Conservation (phyloP, 441 rosid genomes). For the Metrosideros polymorpha region DNA sequence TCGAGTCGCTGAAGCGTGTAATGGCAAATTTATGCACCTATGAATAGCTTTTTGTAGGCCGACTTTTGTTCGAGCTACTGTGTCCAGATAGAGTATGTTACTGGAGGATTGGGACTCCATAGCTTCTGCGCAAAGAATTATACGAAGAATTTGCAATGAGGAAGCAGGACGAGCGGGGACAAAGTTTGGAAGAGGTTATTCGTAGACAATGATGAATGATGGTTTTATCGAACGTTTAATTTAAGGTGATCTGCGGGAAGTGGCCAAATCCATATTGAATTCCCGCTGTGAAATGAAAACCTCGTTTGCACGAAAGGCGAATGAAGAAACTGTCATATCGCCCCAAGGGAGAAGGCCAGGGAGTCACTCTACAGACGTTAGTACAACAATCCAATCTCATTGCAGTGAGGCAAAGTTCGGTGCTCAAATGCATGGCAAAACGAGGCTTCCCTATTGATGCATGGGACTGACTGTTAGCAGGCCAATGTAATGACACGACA, state of each 20-base stretch:
- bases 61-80: background rate
- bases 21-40: background rate
- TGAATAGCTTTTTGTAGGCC: background rate
- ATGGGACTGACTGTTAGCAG: background rate
- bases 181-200: background rate
- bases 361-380: background rate
- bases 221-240: background rate
- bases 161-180: background rate
- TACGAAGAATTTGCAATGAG: background rate
- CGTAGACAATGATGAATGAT: background rate
- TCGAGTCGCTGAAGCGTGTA: background rate
- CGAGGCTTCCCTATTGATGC: background rate
- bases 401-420: background rate
- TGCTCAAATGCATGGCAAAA: background rate
- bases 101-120: background rate
- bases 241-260: background rate
- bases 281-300: background rate
- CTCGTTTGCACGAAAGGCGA: background rate
- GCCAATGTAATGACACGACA: background rate
- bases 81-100: background rate
- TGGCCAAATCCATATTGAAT: background rate
- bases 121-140: background rate
- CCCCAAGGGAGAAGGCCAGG: background rate
- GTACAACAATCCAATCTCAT: background rate
- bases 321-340: background rate